Percentiles rank a stretch among this genome's conserved stretches.
Evolutionary conservation across 805 yeast genomes (phyloP).

Genomic region (Wilhelminamyces savonicus): DNA sequence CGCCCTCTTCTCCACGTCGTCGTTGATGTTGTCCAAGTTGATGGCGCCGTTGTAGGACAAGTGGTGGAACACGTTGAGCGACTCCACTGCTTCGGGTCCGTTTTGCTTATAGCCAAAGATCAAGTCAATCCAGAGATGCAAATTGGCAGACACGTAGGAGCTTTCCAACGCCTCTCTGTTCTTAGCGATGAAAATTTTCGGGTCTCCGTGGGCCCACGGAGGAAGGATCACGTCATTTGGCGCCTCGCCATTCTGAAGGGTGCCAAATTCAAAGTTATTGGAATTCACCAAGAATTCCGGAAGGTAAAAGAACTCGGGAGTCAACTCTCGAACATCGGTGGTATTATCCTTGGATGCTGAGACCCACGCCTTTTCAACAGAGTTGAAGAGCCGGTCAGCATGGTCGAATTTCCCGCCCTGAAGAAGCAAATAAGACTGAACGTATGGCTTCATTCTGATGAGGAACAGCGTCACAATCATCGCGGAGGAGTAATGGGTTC

Average conservation of each 20-base stretch:
- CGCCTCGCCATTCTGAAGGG: slow-evolving; percentile 53
- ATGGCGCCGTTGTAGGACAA: slow-evolving; percentile 82
- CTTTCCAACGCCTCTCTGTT: slow-evolving; percentile 83
- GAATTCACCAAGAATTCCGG: slow-evolving; percentile 72
- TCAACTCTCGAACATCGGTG: slow-evolving; percentile 82
- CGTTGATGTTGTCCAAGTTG: slow-evolving; percentile 65
- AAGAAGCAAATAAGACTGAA: slow-evolving; percentile 65
- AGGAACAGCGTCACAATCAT: slow-evolving; percentile 85
- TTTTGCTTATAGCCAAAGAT: slow-evolving; percentile 76
- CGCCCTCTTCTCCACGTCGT: slow-evolving; percentile 68
- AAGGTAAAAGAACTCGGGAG: slow-evolving; percentile 78
- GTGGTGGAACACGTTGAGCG: slow-evolving; percentile 77
- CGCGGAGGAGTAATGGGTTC: slow-evolving; percentile 90
- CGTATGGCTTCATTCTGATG: slow-evolving; percentile 74
- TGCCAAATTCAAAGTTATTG: slow-evolving; percentile 66
- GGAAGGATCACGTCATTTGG: slow-evolving; percentile 67
- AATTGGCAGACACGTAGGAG: slow-evolving; percentile 66
- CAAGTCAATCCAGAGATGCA: slow-evolving; percentile 82
- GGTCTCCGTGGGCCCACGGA: slow-evolving; percentile 78
- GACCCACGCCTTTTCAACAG: slow-evolving; percentile 72
- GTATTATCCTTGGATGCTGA: slow-evolving; percentile 76
- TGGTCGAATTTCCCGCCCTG: slow-evolving; percentile 91
- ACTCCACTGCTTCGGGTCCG: slow-evolving; percentile 60
- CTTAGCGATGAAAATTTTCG: slow-evolving; percentile 63
- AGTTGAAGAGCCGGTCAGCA: slow-evolving; percentile 75